Conservation (phyloP, 2,329 filamentous ascomycete genomes). For the Zalaria sp. region DNA sequence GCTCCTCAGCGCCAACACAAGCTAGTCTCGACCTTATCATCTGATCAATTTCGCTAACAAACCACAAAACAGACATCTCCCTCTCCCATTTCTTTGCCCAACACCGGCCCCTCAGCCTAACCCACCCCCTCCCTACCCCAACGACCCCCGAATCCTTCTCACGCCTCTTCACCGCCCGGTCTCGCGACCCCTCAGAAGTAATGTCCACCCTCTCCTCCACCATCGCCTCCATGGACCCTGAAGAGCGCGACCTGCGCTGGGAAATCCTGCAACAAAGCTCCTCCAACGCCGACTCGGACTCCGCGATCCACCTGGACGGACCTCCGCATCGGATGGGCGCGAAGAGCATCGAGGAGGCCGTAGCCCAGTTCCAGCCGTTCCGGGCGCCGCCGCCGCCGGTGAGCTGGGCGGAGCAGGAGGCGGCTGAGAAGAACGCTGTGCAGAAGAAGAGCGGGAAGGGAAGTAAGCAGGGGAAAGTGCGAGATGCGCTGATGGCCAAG, state of each 20-base stretch:
- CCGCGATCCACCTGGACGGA: constrained; percentile 19
- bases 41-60: not conserved
- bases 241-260: constrained; percentile 21
- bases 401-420: constrained; percentile 28
- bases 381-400: constrained; percentile 68
- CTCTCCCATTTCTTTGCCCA: constrained; percentile 91
- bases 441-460: constrained; percentile 16
- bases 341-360: constrained; percentile 24
- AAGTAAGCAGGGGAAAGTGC: not conserved
- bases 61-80: constrained; percentile 53
- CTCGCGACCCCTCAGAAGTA: constrained; percentile 27
- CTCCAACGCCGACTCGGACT: constrained; percentile 16
- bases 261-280: constrained; percentile 21
- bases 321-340: constrained; percentile 9
- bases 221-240: constrained; percentile 18
- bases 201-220: constrained; percentile 31
- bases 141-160: constrained; percentile 66
- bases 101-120: constrained; percentile 85
- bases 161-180: constrained; percentile 58
- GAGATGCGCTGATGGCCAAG: constrained; percentile 5
- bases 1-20: too few relatives aligned
- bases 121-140: constrained; percentile 60
- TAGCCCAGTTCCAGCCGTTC: constrained; percentile 53
- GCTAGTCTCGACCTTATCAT: constrained; percentile 1
- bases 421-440: too few relatives aligned